Conservation (phyloP, 2,329 filamentous ascomycete genomes). For the Dactylellina sp. region DNA sequence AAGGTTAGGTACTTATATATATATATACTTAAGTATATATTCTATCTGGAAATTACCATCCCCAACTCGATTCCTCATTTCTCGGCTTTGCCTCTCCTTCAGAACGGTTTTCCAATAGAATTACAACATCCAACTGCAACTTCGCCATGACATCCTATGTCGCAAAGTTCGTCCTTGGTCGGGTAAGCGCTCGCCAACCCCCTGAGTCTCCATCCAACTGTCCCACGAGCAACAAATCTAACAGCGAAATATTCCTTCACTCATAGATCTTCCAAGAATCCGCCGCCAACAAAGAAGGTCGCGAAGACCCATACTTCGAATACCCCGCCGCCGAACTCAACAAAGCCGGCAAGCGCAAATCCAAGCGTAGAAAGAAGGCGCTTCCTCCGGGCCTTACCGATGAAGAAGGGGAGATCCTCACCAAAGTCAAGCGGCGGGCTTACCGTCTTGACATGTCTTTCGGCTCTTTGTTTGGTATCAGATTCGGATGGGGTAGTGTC, state of each 20-base stretch:
- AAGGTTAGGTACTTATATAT: too few relatives aligned
- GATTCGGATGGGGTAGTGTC: conserved; percentile 88
- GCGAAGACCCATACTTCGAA: conserved; percentile 91
- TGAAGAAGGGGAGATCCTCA: conserved; percentile 84
- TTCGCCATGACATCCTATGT: conserved; percentile 69
- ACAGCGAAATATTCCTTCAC: neutral
- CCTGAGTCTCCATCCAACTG: too few relatives aligned
- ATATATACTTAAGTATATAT: too few relatives aligned
- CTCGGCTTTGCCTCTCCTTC: neutral
- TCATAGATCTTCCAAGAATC: conserved; percentile 71
- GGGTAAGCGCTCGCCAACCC: conserved; percentile 26
- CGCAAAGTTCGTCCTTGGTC: conserved; percentile 68
- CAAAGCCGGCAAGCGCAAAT: conserved; percentile 69
- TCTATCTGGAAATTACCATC: too few relatives aligned
- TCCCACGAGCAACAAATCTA: neutral
- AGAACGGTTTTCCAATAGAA: neutral
- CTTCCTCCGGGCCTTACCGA: conserved; percentile 83
- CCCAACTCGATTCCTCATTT: too few relatives aligned
- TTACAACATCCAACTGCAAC: neutral
- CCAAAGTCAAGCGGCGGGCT: conserved; percentile 84
- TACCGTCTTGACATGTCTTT: conserved; percentile 87
- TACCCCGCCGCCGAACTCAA: conserved; percentile 69
- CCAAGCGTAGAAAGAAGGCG: conserved; percentile 86
- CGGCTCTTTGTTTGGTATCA: conserved; percentile 82
- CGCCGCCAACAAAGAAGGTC: conserved; percentile 71